These are phyloP conservation scores for Komagataella pseudopastoris DNA, from an alignment of 805 yeast species.

Conservation along the genomic window DNA sequence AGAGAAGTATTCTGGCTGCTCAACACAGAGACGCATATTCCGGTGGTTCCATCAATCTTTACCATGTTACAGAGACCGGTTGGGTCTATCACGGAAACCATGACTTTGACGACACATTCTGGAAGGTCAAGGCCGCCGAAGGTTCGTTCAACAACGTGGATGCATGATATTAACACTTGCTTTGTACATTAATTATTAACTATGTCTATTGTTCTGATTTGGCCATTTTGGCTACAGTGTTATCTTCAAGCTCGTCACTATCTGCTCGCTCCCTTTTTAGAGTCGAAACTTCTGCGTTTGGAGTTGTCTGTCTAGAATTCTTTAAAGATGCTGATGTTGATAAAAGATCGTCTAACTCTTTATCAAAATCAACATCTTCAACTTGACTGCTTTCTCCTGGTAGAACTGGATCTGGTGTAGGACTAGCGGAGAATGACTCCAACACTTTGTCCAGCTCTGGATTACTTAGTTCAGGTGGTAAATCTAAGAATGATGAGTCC, in stretches of 20 bases:
- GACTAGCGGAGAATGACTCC: constrained; percentile 7
- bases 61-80: constrained; percentile 85
- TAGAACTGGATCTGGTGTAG: constrained; percentile 1
- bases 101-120: constrained; percentile 81
- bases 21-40: constrained; percentile 97
- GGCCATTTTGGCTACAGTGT: not conserved
- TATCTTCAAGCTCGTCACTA: not conserved
- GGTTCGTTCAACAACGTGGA: constrained; percentile 78
- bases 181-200: not conserved
- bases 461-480: constrained; percentile 2
- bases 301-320: not conserved
- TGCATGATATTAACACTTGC: constrained; percentile 16
- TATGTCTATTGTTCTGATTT: not conserved
- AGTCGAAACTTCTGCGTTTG: not conserved
- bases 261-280: not conserved
- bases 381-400: not conserved
- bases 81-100: constrained; percentile 95
- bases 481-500: not conserved
- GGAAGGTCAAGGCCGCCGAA: constrained; percentile 83
- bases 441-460: constrained; percentile 7
- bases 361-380: not conserved
- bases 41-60: constrained; percentile 91
- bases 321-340: not conserved
- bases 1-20: constrained; percentile 92
- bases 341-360: not conserved